Evolutionary conservation across 2,329 filamentous ascomycete genomes (phyloP).

Genomic region (Xylariaceae sp.): DNA sequence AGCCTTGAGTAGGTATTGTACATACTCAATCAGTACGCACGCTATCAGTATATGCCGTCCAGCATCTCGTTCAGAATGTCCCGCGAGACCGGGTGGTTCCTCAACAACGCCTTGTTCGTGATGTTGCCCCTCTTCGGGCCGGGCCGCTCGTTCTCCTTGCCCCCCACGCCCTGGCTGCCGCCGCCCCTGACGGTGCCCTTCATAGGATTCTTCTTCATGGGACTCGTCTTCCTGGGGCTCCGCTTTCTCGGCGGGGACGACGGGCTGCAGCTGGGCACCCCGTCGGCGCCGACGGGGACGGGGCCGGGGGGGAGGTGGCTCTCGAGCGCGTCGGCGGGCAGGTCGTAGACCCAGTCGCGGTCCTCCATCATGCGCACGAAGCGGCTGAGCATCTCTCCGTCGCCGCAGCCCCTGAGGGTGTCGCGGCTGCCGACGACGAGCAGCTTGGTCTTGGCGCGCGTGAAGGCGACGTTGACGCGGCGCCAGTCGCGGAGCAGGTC

Average conservation of each 20-base stretch:
- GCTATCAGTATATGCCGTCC: slow-evolving; percentile 19
- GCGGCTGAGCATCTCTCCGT: slow-evolving; percentile 66
- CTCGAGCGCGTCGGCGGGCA: slow-evolving; percentile 57
- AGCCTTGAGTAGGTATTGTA: no score
- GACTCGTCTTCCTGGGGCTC: slow-evolving; percentile 14
- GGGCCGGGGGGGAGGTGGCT: slow-evolving; percentile 60
- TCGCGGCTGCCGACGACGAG: slow-evolving; percentile 75
- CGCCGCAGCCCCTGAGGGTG: slow-evolving; percentile 67
- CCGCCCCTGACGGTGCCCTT: slow-evolving; percentile 4
- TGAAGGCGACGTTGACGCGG: slow-evolving; percentile 92
- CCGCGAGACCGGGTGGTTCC: slow-evolving; percentile 59
- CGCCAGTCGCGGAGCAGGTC: slow-evolving; percentile 88
- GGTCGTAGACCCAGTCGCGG: slow-evolving; percentile 70
- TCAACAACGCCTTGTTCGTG: slow-evolving; percentile 55
- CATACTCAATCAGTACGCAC: no score
- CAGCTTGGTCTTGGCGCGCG: slow-evolving; percentile 84
- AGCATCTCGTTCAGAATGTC: slow-evolving; percentile 71
- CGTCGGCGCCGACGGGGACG: slow-evolving; percentile 38
- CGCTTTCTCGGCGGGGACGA: slow-evolving; percentile 9
- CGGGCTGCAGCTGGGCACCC: slow-evolving; percentile 13
- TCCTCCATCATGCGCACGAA: slow-evolving; percentile 73
- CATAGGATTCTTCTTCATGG: slow-evolving; percentile 20
- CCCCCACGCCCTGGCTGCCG: slow-evolving; percentile 3
- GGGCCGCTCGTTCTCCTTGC: slow-evolving; percentile 39
- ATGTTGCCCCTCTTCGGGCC: slow-evolving; percentile 48